Evolutionary conservation across 2,329 filamentous ascomycete genomes (phyloP).

Genomic region (Paecilomyces dactylethromorphus): DNA sequence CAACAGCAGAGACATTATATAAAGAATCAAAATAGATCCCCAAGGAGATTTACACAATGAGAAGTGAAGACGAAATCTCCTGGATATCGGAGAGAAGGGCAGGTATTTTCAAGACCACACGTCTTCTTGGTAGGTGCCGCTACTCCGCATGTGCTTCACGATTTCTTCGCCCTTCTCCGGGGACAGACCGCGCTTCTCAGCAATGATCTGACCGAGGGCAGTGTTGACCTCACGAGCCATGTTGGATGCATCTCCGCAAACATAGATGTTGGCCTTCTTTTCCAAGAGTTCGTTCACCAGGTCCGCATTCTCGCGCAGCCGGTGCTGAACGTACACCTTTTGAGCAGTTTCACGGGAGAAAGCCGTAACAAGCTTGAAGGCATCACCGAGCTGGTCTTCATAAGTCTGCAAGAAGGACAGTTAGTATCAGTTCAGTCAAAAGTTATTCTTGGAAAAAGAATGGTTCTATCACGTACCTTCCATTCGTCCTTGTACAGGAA

Average conservation of each 20-base stretch:
- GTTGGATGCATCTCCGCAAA: constrained; percentile 94
- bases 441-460: constrained; percentile 3
- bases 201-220: constrained; percentile 78
- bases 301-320: constrained; percentile 72
- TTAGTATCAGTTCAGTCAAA: constrained; percentile 5
- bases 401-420: constrained; percentile 58
- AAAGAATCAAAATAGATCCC: not conserved
- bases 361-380: constrained; percentile 83
- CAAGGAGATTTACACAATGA: constrained; percentile 16
- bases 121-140: constrained; percentile 91
- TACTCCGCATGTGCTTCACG: constrained; percentile 91
- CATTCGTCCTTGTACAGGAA: constrained; percentile 90
- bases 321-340: constrained; percentile 97
- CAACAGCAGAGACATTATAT: not conserved
- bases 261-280: constrained; percentile 88
- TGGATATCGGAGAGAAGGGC: constrained; percentile 10
- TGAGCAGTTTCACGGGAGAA: constrained; percentile 84
- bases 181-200: constrained; percentile 72
- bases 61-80: constrained; percentile 8
- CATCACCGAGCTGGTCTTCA: constrained; percentile 75
- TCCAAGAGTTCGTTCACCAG: constrained; percentile 82
- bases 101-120: constrained; percentile 53
- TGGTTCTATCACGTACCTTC: constrained; percentile 58
- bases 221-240: constrained; percentile 93
- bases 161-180: constrained; percentile 90